A percentile compares a stretch with the other conserved stretches of the same genome.
Evolutionary conservation across 2,329 filamentous ascomycete genomes (phyloP).

Genomic region (Ophiostoma quercus): DNA sequence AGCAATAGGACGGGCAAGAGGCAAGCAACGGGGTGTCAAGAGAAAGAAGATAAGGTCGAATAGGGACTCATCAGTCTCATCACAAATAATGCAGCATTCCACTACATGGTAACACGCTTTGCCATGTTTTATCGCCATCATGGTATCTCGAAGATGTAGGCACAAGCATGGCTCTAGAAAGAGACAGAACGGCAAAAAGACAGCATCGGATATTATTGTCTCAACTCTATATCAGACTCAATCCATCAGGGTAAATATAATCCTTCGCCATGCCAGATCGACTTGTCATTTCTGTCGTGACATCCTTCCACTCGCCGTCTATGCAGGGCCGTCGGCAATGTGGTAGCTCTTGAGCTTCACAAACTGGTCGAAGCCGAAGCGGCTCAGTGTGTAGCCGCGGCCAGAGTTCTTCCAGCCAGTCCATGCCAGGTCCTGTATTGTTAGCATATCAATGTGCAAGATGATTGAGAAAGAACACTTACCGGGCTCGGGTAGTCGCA

Average conservation of each 20-base stretch:
- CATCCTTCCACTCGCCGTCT: neutral
- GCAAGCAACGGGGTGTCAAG: neutral
- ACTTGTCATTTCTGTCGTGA: neutral
- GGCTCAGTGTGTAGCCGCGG: slow-evolving; percentile 82
- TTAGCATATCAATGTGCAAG: slow-evolving; percentile 16
- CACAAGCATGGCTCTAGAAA: too few relatives aligned
- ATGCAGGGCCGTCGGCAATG: slow-evolving; percentile 66
- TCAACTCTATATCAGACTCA: neutral
- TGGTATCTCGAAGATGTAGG: neutral
- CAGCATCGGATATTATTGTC: neutral
- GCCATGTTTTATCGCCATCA: neutral
- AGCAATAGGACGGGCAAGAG: neutral
- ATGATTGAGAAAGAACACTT: slow-evolving; percentile 40
- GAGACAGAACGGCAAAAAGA: neutral
- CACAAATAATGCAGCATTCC: slow-evolving; percentile 7
- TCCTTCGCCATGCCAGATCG: neutral
- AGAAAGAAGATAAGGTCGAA: neutral
- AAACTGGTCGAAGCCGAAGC: slow-evolving; percentile 90
- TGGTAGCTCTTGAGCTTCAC: slow-evolving; percentile 96
- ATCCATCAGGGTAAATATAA: neutral
- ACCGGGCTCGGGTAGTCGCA: slow-evolving; percentile 89
- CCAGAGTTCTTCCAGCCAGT: slow-evolving; percentile 97
- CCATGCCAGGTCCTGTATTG: slow-evolving; percentile 76
- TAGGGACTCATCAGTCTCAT: neutral
- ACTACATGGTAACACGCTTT: neutral